phyloP scores from a whole-genome alignment of 768 basidiomycete genomes.

The Suillus hirtellus region DNA sequence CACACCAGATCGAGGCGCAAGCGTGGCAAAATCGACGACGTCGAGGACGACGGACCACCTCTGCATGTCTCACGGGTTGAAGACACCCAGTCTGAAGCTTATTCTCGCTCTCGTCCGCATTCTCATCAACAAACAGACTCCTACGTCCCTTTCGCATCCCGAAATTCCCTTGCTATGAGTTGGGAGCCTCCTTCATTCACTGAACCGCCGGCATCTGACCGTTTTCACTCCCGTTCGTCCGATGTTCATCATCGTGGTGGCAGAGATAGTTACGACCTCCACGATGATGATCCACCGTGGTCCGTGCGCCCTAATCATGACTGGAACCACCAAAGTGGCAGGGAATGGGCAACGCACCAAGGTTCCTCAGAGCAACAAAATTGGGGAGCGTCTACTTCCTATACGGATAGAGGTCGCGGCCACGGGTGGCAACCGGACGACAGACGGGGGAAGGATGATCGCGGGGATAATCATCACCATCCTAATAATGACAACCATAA shows the following conservation, averaged over 20 bases:
- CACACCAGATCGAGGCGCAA: slow-evolving; percentile 49
- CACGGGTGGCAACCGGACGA: slow-evolving; percentile 51
- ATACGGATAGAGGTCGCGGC: slow-evolving; percentile 41
- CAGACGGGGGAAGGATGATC: slow-evolving; percentile 39
- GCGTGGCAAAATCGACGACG: slow-evolving; percentile 50
- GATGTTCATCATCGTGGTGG: slow-evolving; percentile 54
- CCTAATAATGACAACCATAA: slow-evolving; percentile 34
- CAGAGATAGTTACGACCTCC: slow-evolving; percentile 49
- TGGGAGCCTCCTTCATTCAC: slow-evolving; percentile 52
- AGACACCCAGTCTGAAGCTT: slow-evolving; percentile 52
- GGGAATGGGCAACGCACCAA: slow-evolving; percentile 48
- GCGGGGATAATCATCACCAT: slow-evolving; percentile 23
- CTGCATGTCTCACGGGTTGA: slow-evolving; percentile 48
- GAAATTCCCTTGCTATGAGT: slow-evolving; percentile 43
- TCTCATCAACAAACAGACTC: slow-evolving; percentile 44
- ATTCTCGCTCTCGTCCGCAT: slow-evolving; percentile 51
- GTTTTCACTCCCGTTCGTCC: slow-evolving; percentile 37
- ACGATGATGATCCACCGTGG: slow-evolving; percentile 45
- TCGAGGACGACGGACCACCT: slow-evolving; percentile 47
- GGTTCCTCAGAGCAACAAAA: slow-evolving; percentile 45
- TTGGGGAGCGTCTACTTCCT: slow-evolving; percentile 41
- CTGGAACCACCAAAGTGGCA: slow-evolving; percentile 42
- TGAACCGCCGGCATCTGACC: slow-evolving; percentile 39
- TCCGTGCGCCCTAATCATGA: slow-evolving; percentile 40
- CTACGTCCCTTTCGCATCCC: slow-evolving; percentile 45